Evolutionary conservation across 2,329 filamentous ascomycete genomes (phyloP), one percentile per base, ranked within the genome.

Genomic region (Endocalyx cinctus): DNA sequence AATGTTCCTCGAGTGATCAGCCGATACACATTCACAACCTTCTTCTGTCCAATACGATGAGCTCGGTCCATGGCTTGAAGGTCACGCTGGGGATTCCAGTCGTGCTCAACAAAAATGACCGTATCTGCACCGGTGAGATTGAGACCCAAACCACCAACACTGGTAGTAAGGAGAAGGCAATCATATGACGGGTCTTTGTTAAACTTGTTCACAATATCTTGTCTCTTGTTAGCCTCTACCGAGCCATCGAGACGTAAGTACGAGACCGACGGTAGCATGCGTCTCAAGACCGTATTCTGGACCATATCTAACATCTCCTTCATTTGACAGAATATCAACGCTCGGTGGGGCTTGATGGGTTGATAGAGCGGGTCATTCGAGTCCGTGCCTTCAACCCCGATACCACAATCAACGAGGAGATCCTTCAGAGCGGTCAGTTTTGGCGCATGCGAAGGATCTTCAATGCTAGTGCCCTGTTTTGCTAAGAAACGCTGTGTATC

Each of bases 271-370:
- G 92, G 92, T n/a, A 98, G 74, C 63, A 97, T 74, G 52, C 84
- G 84, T 59, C 87, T 87, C 25, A 98, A 67, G 1, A 98, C 92
- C 37, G 90, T 89, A 50, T 84, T 87, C 57, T 97, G 89, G 3
- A 98, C 94, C 78, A 98, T 97, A 60, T 98, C 92, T 16, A 98
- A 74, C 94, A 98, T 98, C 60, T 98, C 92, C 64, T 98, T 98
- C 87, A 98, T 96, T 59, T 98, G 92, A 53, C 92, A 98, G 71
- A 98, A 98, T 47, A 98, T 84, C 17, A 98, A 77, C 1, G 92
- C 94, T 27, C 92, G 86, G 57, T 98, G 92, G 18, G 90, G 92
- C 41, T 92, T 95, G 58, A 98, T 94, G 25, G 89, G 94, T 58
- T 87, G 74, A 51, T 79, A 79, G 12, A 79, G 64, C 3, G 75